These are phyloP conservation scores for Mikania micrantha DNA, from an alignment of 129 eudicot species.

Conservation along the genomic window DNA sequence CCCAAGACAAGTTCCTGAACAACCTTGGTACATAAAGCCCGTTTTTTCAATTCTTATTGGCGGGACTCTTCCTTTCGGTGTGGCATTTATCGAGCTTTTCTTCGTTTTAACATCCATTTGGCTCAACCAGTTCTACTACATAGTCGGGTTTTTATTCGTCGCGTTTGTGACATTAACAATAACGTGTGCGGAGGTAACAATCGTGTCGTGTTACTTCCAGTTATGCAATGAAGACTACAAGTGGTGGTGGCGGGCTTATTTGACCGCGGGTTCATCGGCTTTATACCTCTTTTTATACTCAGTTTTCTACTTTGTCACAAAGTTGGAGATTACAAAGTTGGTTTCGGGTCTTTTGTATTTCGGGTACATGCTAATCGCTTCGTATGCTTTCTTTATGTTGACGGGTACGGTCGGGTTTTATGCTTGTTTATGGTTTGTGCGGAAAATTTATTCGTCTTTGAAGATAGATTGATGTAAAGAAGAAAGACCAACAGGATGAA, in stretches of 20 bases:
- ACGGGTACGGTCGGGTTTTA: conserved; percentile 11
- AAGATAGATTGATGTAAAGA: conserved; percentile 48
- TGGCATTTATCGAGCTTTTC: conserved; percentile 64
- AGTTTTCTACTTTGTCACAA: conserved; percentile 55
- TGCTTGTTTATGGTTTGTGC: conserved; percentile 64
- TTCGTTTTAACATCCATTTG: conserved; percentile 71
- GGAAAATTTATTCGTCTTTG: conserved; percentile 67
- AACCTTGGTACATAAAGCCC: conserved; percentile 78
- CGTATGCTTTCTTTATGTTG: background rate
- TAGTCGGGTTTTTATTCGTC: conserved; percentile 71
- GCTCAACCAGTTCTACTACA: conserved; percentile 73
- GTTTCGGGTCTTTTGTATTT: conserved; percentile 62
- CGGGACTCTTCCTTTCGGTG: conserved; percentile 73
- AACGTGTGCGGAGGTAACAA: conserved; percentile 65
- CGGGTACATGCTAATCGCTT: conserved; percentile 48
- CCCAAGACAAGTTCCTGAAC: conserved; percentile 79
- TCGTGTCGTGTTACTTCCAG: conserved; percentile 72
- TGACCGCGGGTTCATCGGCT: conserved; percentile 66
- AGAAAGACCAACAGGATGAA: background rate
- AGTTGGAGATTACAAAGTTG: too few species aligned
- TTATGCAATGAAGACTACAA: conserved; percentile 71
- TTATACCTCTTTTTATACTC: conserved; percentile 65
- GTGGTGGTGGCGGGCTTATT: conserved; percentile 89
- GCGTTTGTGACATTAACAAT: conserved; percentile 56
- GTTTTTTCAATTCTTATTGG: conserved; percentile 59